Evolutionary conservation across 306 rosid species (phyloP).

Genomic region (Abrus pulchellus): DNA sequence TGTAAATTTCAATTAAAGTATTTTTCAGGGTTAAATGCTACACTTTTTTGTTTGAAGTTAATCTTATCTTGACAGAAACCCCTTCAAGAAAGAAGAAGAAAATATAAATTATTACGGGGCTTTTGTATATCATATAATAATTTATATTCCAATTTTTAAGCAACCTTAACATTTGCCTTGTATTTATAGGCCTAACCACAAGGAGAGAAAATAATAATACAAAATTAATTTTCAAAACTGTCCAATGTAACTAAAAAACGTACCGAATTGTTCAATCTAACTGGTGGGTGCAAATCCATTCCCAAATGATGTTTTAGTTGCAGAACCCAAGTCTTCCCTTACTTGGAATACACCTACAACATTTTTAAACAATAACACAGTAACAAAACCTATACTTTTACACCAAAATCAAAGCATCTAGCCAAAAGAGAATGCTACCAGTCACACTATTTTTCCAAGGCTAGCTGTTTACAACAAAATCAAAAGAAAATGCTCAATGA

Average conservation of each 20-base stretch:
- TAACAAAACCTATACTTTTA: neutral
- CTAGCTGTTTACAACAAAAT: conserved; percentile 5
- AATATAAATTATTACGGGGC: no score
- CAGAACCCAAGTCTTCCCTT: neutral
- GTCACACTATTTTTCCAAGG: neutral
- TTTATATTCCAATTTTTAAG: no score
- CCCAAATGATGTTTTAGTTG: neutral
- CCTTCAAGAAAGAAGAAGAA: no score
- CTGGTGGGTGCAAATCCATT: neutral
- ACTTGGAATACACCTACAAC: neutral
- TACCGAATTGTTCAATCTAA: neutral
- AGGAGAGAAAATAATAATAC: no score
- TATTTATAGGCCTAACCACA: no score
- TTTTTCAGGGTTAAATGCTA: no score
- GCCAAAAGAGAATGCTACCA: neutral
- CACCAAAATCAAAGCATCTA: neutral
- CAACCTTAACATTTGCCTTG: no score
- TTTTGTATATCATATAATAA: no score
- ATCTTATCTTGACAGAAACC: no score
- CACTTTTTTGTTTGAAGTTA: no score
- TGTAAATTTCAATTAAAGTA: no score
- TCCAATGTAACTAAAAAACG: neutral
- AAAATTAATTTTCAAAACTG: no score
- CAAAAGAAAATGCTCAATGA: neutral
- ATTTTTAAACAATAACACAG: neutral